Conservation (phyloP, 208 protist genomes). For the Trichomonas vaginalis region DNA sequence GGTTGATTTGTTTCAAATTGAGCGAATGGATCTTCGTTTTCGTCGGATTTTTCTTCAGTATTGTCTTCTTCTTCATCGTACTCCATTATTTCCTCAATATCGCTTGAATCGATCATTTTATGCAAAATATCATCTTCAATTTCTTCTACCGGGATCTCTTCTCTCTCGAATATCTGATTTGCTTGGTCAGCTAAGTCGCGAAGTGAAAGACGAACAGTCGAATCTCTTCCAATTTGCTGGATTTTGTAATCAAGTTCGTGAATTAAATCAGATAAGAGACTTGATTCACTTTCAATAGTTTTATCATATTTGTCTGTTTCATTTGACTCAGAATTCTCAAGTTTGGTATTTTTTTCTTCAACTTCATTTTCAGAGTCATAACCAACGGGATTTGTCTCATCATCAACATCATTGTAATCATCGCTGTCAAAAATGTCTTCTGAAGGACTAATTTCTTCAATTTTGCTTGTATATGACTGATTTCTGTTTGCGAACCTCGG, state of each 20-base stretch:
- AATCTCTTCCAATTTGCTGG: neutral
- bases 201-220: neutral
- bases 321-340: too few relatives aligned
- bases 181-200: neutral
- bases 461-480: too few relatives aligned
- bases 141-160: neutral
- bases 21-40: neutral
- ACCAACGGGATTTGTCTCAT: too few relatives aligned
- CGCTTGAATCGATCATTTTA: neutral
- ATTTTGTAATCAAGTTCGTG: neutral
- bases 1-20: neutral
- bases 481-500: neutral
- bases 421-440: neutral
- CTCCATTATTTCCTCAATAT: neutral
- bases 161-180: neutral
- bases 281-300: neutral
- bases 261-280: neutral
- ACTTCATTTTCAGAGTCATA: too few relatives aligned
- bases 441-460: neutral
- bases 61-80: neutral
- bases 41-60: neutral
- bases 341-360: too few relatives aligned
- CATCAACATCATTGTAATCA: too few relatives aligned
- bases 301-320: neutral
- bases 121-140: neutral